Evolutionary conservation across 352 stramenopile species (phyloP).

Genomic region (Phytopythium delawarense): DNA sequence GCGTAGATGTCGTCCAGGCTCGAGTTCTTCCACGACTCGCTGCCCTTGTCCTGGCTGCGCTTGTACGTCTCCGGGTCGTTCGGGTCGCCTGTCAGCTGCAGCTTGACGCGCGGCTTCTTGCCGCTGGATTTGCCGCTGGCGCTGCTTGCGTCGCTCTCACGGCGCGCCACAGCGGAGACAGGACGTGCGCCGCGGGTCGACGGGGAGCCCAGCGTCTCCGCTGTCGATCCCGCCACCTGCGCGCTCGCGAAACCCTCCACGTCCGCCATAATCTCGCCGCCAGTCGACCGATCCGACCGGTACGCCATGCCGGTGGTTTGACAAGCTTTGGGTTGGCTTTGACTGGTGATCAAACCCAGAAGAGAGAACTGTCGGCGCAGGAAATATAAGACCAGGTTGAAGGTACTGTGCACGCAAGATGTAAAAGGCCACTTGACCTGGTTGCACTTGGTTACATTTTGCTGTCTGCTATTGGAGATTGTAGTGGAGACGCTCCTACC

Average conservation of each 20-base stretch:
- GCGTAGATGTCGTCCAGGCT: slow-evolving; percentile 87
- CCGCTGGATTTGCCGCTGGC: not conserved
- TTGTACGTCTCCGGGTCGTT: slow-evolving; percentile 88
- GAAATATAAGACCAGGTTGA: not conserved
- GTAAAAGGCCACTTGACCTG: not conserved
- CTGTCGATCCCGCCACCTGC: not conserved
- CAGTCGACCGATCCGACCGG: not conserved
- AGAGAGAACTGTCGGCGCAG: not conserved
- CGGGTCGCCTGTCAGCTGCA: slow-evolving; percentile 23
- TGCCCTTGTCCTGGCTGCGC: slow-evolving; percentile 51
- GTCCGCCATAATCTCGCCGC: not conserved
- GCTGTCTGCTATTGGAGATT: no score
- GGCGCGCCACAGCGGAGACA: not conserved
- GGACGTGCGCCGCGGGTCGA: not conserved
- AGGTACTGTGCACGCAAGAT: not conserved
- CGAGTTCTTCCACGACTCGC: slow-evolving; percentile 63
- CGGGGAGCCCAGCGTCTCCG: not conserved
- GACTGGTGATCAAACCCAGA: not conserved
- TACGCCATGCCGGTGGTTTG: not conserved
- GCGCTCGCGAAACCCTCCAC: not conserved
- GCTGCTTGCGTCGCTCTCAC: not conserved
- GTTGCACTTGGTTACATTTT: not conserved
- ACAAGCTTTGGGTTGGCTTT: not conserved
- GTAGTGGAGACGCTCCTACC: not conserved
- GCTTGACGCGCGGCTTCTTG: not conserved